phyloP scores from a whole-genome alignment of 2,329 filamentous ascomycete species.

The Tolypocladium endophyticum region DNA sequence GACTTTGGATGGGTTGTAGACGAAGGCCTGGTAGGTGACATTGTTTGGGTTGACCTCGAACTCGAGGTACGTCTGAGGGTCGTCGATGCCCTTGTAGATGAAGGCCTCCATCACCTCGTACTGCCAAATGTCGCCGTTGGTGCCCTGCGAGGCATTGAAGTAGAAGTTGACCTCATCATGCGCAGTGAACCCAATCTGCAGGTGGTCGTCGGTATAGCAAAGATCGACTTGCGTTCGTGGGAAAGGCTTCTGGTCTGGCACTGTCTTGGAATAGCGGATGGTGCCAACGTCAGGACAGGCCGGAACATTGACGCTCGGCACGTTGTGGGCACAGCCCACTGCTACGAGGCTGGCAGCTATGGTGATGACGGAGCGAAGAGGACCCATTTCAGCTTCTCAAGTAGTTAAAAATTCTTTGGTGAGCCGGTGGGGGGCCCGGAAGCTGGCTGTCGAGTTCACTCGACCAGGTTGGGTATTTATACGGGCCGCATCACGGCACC shows the following conservation, averaged over 20 bases:
- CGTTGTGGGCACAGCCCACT: slow-evolving; percentile 1
- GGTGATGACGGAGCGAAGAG: slow-evolving; percentile 1
- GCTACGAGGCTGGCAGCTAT: slow-evolving; percentile 1
- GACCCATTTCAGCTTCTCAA: background rate
- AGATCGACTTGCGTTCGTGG: slow-evolving; percentile 33
- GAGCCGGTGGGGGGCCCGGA: background rate
- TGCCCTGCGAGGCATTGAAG: slow-evolving; percentile 29
- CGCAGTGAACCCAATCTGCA: slow-evolving; percentile 33
- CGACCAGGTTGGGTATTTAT: background rate
- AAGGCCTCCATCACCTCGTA: slow-evolving; percentile 43
- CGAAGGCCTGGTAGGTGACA: slow-evolving; percentile 38
- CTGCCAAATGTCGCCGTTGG: slow-evolving; percentile 35
- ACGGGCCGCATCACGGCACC: too few species aligned
- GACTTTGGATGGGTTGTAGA: slow-evolving; percentile 39
- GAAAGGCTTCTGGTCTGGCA: slow-evolving; percentile 29
- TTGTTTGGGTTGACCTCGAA: slow-evolving; percentile 41
- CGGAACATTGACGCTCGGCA: slow-evolving; percentile 24
- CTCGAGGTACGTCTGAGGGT: slow-evolving; percentile 39
- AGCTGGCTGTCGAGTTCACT: background rate
- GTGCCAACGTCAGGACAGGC: slow-evolving; percentile 24
- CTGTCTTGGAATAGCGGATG: slow-evolving; percentile 28
- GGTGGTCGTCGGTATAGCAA: slow-evolving; percentile 30
- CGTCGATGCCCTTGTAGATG: slow-evolving; percentile 31
- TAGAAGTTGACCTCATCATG: slow-evolving; percentile 34
- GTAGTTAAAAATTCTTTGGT: background rate